phyloP scores from a whole-genome alignment of 2,329 filamentous ascomycete species.

The Colletotrichum liaoningense region DNA sequence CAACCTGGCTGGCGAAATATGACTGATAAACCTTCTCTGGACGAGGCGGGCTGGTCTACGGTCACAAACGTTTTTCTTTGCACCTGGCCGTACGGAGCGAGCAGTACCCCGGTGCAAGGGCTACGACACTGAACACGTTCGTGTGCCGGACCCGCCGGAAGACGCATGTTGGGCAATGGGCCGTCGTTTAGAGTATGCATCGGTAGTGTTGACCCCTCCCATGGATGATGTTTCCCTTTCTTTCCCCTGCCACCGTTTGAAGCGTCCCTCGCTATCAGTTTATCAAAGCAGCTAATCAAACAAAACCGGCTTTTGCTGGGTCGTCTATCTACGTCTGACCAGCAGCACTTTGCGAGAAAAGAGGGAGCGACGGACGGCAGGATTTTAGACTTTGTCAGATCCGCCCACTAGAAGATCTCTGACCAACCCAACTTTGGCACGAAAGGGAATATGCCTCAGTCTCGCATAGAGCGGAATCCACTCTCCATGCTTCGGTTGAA shows the following conservation, averaged over 20 bases:
- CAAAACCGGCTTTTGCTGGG: not conserved
- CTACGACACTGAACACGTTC: not conserved
- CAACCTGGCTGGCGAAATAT: not conserved
- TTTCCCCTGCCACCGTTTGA: not conserved
- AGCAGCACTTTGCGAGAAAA: not conserved
- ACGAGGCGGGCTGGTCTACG: constrained; percentile 16
- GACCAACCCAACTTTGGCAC: not conserved
- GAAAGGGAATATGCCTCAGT: not conserved
- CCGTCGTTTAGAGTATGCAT: not conserved
- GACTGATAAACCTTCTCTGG: constrained; percentile 22
- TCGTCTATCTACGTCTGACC: not conserved
- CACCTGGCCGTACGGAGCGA: not conserved
- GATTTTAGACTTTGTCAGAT: not conserved
- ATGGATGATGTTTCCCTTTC: not conserved
- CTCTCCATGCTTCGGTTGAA: not conserved
- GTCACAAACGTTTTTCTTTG: not conserved
- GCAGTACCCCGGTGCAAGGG: constrained; percentile 12
- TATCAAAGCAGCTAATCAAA: not conserved
- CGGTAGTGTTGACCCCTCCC: not conserved
- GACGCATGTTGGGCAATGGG: not conserved
- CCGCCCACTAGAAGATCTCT: not conserved
- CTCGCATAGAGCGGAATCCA: not conserved
- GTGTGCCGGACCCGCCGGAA: constrained; percentile 28
- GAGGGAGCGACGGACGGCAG: not conserved
- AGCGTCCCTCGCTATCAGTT: not conserved